Percentiles rank a stretch among this genome's conserved stretches.
Evolutionary conservation across 2,329 filamentous ascomycete species (phyloP).

Genomic region (Talaromyces sp.): DNA sequence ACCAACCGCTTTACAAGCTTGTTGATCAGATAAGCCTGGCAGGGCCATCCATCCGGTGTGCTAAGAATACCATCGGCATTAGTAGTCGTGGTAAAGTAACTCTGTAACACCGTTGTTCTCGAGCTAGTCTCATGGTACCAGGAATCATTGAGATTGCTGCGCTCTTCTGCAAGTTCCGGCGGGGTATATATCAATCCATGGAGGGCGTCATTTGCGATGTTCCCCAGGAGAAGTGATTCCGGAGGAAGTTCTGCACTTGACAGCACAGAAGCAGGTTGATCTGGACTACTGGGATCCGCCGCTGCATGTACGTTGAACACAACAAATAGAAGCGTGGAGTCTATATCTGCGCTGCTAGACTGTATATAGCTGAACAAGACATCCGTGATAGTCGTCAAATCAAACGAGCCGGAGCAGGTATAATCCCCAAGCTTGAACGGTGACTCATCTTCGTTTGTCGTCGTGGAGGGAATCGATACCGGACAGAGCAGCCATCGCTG

Average conservation of each 20-base stretch:
- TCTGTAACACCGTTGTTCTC: constrained; percentile 44
- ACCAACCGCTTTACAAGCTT: constrained; percentile 53
- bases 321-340: constrained; percentile 53
- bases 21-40: constrained; percentile 57
- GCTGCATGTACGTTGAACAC: constrained; percentile 61
- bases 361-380: constrained; percentile 54
- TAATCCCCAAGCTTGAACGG: constrained; percentile 51
- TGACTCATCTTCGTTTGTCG: constrained; percentile 24
- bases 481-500: constrained; percentile 61
- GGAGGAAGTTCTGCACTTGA: constrained; percentile 45
- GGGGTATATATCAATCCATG: constrained; percentile 55
- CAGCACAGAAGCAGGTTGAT: constrained; percentile 40
- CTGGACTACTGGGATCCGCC: constrained; percentile 40
- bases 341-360: constrained; percentile 52
- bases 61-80: constrained; percentile 36
- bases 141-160: constrained; percentile 54
- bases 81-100: constrained; percentile 51
- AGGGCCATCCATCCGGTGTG: constrained; percentile 62
- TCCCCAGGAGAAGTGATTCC: constrained; percentile 44
- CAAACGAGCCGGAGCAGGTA: constrained; percentile 53
- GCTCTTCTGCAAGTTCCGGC: constrained; percentile 46
- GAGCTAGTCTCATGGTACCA: constrained; percentile 51
- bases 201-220: constrained; percentile 47
- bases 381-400: constrained; percentile 49
- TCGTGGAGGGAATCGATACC: constrained; percentile 46